Evolutionary conservation across 371 early-diverging fungal genomes (phyloP).

Genomic region (Synchytrium microbalum): DNA sequence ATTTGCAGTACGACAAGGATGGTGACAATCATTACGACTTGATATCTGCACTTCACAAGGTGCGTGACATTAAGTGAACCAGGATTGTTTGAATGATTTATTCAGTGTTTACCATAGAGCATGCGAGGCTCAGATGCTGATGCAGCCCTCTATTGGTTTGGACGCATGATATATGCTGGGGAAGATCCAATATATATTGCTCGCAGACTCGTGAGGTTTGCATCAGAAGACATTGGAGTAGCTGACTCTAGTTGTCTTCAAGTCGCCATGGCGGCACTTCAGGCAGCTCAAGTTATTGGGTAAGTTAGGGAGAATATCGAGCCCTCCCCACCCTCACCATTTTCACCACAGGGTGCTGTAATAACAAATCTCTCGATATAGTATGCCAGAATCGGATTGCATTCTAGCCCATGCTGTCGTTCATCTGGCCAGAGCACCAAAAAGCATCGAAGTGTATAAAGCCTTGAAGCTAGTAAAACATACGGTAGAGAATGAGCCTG

Average conservation of each 20-base stretch:
- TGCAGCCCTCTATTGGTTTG: slow-evolving; percentile 74
- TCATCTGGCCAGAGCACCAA: slow-evolving; percentile 70
- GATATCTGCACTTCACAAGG: slow-evolving; percentile 82
- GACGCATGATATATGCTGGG: slow-evolving; percentile 79
- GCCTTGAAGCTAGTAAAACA: slow-evolving; percentile 60
- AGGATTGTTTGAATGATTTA: background rate
- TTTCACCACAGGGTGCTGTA: too few species aligned
- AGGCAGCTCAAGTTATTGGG: slow-evolving; percentile 77
- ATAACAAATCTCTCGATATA: too few species aligned
- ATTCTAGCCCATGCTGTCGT: slow-evolving; percentile 70
- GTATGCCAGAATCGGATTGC: slow-evolving; percentile 88
- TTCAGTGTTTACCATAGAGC: slow-evolving; percentile 6
- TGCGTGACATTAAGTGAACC: slow-evolving; percentile 5
- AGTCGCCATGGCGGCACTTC: slow-evolving; percentile 66
- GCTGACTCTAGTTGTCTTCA: slow-evolving; percentile 71
- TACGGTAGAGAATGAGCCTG: slow-evolving; percentile 47
- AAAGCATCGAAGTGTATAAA: slow-evolving; percentile 70
- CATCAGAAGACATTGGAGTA: slow-evolving; percentile 83
- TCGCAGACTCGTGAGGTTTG: slow-evolving; percentile 62
- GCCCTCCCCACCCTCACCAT: too few species aligned
- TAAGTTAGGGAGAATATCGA: too few species aligned
- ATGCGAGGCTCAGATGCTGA: slow-evolving; percentile 20
- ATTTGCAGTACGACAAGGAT: slow-evolving; percentile 68
- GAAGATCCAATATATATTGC: slow-evolving; percentile 86
- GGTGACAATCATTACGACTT: slow-evolving; percentile 83